phyloP scores from a whole-genome alignment of 2,329 filamentous ascomycete species.

The Beauveria sp. region DNA sequence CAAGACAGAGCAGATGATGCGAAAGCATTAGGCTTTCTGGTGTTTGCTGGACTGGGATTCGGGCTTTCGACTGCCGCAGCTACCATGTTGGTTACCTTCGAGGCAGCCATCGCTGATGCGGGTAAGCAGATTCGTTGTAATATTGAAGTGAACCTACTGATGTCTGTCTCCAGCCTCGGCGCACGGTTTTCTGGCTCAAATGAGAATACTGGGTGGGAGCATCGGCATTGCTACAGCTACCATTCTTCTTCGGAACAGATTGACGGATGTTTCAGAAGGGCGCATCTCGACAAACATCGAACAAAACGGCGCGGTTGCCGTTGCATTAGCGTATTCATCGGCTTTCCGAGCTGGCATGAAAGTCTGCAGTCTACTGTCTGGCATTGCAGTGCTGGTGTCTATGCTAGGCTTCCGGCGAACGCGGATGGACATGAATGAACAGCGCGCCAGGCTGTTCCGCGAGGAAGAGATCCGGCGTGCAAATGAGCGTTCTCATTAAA shows the following conservation, averaged over 20 bases:
- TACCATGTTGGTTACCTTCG: constrained; percentile 37
- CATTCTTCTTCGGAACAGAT: constrained; percentile 32
- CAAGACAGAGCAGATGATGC: constrained; percentile 27
- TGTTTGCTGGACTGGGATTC: constrained; percentile 46
- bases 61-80: constrained; percentile 40
- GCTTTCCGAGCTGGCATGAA: constrained; percentile 41
- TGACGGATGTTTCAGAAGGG: constrained; percentile 11
- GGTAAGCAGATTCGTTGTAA: constrained; percentile 26
- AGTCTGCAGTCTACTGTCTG: constrained; percentile 35
- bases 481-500: not conserved
- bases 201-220: constrained; percentile 45
- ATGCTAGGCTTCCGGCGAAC: constrained; percentile 31
- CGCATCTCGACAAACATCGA: constrained; percentile 15
- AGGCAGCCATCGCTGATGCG: constrained; percentile 37
- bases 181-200: constrained; percentile 45
- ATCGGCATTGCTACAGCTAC: constrained; percentile 47
- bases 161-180: constrained; percentile 35
- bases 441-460: constrained; percentile 6
- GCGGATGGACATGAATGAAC: constrained; percentile 22
- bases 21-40: constrained; percentile 41
- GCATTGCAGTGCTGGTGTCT: constrained; percentile 31
- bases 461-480: not conserved
- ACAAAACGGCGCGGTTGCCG: constrained; percentile 20
- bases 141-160: not conserved
- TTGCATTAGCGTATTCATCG: constrained; percentile 33